Evolutionary conservation across 2,329 filamentous ascomycete species (phyloP).

Genomic region (Cercospora zeina): DNA sequence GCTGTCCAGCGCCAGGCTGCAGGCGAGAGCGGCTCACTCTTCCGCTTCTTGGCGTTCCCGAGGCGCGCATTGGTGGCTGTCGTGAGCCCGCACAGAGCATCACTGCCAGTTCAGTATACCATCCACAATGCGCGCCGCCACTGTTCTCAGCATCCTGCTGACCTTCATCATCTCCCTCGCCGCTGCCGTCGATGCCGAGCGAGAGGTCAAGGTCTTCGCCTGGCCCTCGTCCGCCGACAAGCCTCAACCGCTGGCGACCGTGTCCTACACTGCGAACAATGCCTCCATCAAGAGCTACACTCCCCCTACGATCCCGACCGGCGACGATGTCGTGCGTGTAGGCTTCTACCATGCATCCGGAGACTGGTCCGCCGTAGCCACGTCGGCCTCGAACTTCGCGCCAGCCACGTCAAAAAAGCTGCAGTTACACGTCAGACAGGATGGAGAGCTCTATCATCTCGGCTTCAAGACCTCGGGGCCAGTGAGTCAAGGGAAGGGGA

Average conservation of each 20-base stretch:
- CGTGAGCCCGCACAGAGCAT: neutral
- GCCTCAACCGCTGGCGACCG: conserved; percentile 46
- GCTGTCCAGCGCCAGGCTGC: too few relatives aligned
- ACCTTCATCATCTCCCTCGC: conserved; percentile 40
- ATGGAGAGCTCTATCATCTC: conserved; percentile 49
- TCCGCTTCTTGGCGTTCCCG: conserved; percentile 12
- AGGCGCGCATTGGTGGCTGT: conserved; percentile 6
- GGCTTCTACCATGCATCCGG: conserved; percentile 46
- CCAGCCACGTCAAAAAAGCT: conserved; percentile 48
- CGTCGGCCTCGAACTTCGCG: conserved; percentile 47
- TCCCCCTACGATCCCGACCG: conserved; percentile 35
- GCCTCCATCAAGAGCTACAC: conserved; percentile 45
- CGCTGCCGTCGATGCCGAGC: conserved; percentile 30
- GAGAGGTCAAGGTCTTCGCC: conserved; percentile 40
- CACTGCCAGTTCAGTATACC: conserved; percentile 5
- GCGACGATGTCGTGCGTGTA: conserved; percentile 47
- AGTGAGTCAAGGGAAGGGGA: conserved; percentile 22
- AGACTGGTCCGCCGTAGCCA: conserved; percentile 49
- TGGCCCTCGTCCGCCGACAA: conserved; percentile 42
- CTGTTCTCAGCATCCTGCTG: conserved; percentile 42
- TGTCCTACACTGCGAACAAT: conserved; percentile 46
- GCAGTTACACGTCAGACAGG: conserved; percentile 46
- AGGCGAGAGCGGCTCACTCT: neutral
- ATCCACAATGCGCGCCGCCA: conserved; percentile 41
- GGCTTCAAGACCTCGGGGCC: conserved; percentile 45